phyloP scores from a whole-genome alignment of 192 early-diverging fungal genomes.

The Phlyctochytrium arcticum region DNA sequence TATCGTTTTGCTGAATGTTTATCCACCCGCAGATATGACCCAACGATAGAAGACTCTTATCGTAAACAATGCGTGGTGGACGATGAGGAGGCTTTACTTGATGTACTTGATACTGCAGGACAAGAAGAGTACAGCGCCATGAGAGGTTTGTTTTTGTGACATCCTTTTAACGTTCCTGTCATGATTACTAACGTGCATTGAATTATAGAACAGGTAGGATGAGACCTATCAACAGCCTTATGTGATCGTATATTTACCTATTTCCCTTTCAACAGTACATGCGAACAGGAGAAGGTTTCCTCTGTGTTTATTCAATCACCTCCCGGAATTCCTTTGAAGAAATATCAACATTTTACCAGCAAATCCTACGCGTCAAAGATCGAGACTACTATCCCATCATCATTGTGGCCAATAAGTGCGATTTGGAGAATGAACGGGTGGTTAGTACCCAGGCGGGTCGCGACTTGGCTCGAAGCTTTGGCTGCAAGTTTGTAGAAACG shows the following conservation, averaged over 20 bases:
- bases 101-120: constrained; percentile 90
- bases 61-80: constrained; percentile 84
- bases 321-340: constrained; percentile 73
- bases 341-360: constrained; percentile 64
- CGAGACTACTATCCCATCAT: constrained; percentile 71
- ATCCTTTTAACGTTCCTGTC: constrained; percentile 49
- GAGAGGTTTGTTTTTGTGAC: constrained; percentile 25
- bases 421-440: constrained; percentile 65
- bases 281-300: constrained; percentile 81
- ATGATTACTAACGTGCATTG: constrained; percentile 2
- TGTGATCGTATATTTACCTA: background rate
- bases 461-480: constrained; percentile 72
- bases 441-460: constrained; percentile 64
- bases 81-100: constrained; percentile 73
- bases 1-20: too few relatives aligned
- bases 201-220: background rate
- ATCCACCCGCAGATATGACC: constrained; percentile 43
- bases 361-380: constrained; percentile 81
- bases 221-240: background rate
- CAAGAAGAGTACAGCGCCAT: constrained; percentile 74
- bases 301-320: constrained; percentile 78
- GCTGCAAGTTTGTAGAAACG: constrained; percentile 81
- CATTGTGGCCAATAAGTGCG: constrained; percentile 86
- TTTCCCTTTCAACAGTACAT: constrained; percentile 64
- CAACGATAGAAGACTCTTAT: constrained; percentile 65